phyloP scores from a whole-genome alignment of 306 rosid genomes.

The Lithocarpus polystachyus region DNA sequence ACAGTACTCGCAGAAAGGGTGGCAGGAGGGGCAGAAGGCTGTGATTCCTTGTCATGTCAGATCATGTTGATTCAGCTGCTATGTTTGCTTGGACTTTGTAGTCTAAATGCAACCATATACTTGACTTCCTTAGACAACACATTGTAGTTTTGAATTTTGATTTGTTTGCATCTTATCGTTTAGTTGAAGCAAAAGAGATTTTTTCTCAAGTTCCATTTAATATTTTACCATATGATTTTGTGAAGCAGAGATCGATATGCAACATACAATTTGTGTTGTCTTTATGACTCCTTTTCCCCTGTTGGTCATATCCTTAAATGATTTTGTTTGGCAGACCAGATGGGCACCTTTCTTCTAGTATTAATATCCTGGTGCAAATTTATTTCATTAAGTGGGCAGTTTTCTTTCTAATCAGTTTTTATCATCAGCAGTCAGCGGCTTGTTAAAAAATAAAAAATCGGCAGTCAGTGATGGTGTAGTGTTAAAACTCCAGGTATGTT shows the following conservation, averaged over 20 bases:
- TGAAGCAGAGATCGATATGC: not conserved
- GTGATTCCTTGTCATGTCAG: slow-evolving; percentile 6
- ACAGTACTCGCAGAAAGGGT: slow-evolving; percentile 55
- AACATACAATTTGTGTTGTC: too few species aligned
- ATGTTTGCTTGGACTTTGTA: not conserved
- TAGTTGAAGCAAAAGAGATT: not conserved
- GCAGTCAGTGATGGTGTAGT: too few species aligned
- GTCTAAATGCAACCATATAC: not conserved
- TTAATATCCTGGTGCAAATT: not conserved
- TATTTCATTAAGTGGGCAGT: not conserved
- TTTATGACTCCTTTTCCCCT: too few species aligned
- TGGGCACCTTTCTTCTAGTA: not conserved
- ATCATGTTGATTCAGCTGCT: not conserved
- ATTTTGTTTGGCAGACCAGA: too few species aligned
- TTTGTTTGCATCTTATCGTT: not conserved
- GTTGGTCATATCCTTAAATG: too few species aligned
- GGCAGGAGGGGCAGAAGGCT: slow-evolving; percentile 55
- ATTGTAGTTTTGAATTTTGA: not conserved
- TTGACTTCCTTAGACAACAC: not conserved
- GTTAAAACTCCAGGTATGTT: too few species aligned
- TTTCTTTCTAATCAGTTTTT: too few species aligned
- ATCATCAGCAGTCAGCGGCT: too few species aligned
- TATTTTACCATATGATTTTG: not conserved
- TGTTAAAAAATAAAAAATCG: too few species aligned
- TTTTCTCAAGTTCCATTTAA: not conserved